Conservation (phyloP, 768 basidiomycete genomes). For the Fibroporia radiculosa region DNA sequence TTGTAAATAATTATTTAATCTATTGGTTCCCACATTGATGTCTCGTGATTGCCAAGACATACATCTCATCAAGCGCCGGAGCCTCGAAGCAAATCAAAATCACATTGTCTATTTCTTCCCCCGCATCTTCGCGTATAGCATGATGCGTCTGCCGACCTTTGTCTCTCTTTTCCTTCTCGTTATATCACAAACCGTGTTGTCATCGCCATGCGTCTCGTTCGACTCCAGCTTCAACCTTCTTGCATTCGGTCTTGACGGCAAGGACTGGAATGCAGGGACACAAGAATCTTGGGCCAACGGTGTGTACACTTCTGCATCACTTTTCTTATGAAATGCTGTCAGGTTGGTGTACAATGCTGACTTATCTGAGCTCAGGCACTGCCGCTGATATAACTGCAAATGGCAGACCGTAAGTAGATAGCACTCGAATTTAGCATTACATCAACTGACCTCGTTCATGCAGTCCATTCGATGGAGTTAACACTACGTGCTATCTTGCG, state of each 20-base stretch:
- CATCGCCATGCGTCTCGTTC: constrained; percentile 66
- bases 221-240: constrained; percentile 78
- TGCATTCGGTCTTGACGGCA: constrained; percentile 75
- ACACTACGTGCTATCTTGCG: constrained; percentile 67
- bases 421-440: background rate
- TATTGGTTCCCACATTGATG: too few relatives aligned
- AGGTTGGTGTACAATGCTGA: background rate
- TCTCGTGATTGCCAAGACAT: too few relatives aligned
- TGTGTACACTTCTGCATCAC: constrained; percentile 15
- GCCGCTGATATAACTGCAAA: constrained; percentile 63
- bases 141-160: constrained; percentile 33
- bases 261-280: constrained; percentile 77
- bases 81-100: too few relatives aligned
- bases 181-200: constrained; percentile 25
- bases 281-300: constrained; percentile 60
- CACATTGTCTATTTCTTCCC: background rate
- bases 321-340: background rate
- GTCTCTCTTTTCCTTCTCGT: constrained; percentile 47
- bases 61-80: too few relatives aligned
- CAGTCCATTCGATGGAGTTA: constrained; percentile 59
- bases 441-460: background rate
- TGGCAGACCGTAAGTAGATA: constrained; percentile 66
- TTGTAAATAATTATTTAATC: too few relatives aligned
- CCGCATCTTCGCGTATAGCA: constrained; percentile 13
- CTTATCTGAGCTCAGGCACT: constrained; percentile 29